Percentiles rank a stretch among this genome's conserved stretches.
These are phyloP conservation scores for Penicillium macrosclerotiorum DNA, from an alignment of 495 filamentous ascomycete species.

Conservation along the genomic window DNA sequence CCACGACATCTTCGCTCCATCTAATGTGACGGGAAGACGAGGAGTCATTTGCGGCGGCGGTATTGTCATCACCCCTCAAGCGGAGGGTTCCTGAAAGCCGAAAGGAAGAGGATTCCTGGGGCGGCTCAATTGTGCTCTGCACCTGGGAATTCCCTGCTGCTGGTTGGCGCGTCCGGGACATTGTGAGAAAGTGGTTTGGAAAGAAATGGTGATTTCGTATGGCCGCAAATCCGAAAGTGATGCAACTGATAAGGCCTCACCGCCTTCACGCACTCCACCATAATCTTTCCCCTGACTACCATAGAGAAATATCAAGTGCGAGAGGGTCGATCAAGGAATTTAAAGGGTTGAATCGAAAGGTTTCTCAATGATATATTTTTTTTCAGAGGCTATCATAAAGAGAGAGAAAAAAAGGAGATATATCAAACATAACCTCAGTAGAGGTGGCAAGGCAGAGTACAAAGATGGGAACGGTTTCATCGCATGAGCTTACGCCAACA, in stretches of 20 bases:
- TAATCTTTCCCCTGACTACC: neutral
- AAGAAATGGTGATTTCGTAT: too few species aligned
- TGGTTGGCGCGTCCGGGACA: slow-evolving; percentile 33
- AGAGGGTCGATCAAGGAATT: too few species aligned
- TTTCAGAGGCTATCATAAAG: slow-evolving; percentile 6
- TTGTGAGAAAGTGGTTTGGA: too few species aligned
- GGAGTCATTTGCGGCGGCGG: slow-evolving; percentile 10
- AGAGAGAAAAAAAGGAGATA: slow-evolving; percentile 2
- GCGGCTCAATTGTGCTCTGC: slow-evolving; percentile 17
- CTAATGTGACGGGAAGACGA: slow-evolving; percentile 56
- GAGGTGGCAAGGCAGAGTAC: slow-evolving; percentile 6
- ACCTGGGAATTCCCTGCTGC: slow-evolving; percentile 15
- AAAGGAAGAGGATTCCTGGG: slow-evolving; percentile 13
- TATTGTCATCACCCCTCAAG: slow-evolving; percentile 34
- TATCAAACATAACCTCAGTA: slow-evolving; percentile 13
- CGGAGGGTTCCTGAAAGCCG: slow-evolving; percentile 30
- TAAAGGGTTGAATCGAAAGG: too few species aligned
- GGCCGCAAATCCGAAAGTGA: too few species aligned
- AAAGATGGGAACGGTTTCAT: neutral
- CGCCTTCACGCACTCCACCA: slow-evolving; percentile 1
- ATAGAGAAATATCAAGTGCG: too few species aligned
- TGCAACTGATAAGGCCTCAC: slow-evolving; percentile 15
- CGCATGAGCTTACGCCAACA: slow-evolving; percentile 2
- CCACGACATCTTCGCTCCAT: slow-evolving; percentile 91
- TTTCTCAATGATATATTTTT: neutral